Evolutionary conservation across 257 asterid genomes (phyloP).

Genomic region (Verbascum thapsus): DNA sequence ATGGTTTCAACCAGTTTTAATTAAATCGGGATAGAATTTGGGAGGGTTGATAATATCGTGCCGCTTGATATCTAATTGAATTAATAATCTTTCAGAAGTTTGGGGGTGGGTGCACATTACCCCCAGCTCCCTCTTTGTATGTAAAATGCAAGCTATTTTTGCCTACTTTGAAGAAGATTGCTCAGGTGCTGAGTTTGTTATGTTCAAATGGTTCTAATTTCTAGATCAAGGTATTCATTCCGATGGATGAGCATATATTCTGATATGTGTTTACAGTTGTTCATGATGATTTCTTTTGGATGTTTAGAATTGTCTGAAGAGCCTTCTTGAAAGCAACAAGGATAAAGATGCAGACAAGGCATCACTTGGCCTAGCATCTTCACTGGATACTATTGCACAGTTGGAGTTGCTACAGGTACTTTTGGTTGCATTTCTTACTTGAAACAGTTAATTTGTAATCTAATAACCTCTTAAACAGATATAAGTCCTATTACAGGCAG

Average conservation of each 20-base stretch:
- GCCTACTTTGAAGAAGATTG: no score
- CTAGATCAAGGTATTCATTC: no score
- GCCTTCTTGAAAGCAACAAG: constrained; percentile 66
- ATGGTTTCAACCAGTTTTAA: background rate
- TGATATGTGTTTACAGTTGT: background rate
- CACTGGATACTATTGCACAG: constrained; percentile 81
- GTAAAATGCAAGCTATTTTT: no score
- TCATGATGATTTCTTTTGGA: constrained; percentile 12
- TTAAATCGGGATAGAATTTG: background rate
- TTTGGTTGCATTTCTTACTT: constrained; percentile 25
- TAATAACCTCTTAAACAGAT: constrained; percentile 18
- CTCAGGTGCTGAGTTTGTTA: no score
- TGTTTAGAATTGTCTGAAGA: constrained; percentile 81
- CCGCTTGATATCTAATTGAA: constrained; percentile 15
- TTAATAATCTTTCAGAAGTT: no score
- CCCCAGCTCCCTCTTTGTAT: no score
- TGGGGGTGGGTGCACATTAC: no score
- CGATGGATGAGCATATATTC: no score
- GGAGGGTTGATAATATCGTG: constrained; percentile 27
- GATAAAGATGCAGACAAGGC: constrained; percentile 84
- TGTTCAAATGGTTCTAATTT: no score
- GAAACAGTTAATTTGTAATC: constrained; percentile 11
- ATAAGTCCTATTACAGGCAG: background rate
- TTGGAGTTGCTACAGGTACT: constrained; percentile 92
- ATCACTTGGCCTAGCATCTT: constrained; percentile 77